These are phyloP conservation scores for Stentor coeruleus DNA, from an alignment of 73 alveolate species.

Conservation along the genomic window DNA sequence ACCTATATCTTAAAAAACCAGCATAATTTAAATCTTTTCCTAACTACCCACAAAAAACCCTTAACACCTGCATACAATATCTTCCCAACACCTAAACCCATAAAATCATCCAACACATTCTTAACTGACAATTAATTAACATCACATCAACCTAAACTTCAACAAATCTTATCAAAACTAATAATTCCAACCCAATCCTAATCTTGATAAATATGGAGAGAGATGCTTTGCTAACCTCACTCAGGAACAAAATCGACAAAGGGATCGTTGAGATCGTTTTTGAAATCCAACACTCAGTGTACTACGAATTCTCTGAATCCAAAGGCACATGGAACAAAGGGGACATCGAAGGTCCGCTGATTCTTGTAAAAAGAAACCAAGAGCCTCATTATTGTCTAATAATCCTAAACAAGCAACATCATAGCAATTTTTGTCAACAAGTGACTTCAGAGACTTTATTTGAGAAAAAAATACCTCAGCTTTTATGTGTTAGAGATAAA, in stretches of 20 bases:
- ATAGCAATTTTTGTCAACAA: neutral
- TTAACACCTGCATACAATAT: too few species aligned
- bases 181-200: neutral
- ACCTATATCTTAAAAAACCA: too few species aligned
- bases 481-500: neutral
- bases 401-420: conserved; percentile 7
- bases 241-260: conserved; percentile 1
- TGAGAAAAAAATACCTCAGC: conserved; percentile 24
- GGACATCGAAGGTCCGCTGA: conserved; percentile 18
- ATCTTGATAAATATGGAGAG: neutral
- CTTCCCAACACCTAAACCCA: too few species aligned
- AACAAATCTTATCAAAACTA: too few species aligned
- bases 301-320: neutral
- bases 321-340: neutral
- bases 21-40: too few species aligned
- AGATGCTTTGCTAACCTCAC: neutral
- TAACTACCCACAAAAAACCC: too few species aligned
- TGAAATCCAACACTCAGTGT: conserved; percentile 16
- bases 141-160: too few species aligned
- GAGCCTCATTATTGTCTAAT: conserved; percentile 4
- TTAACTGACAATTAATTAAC: too few species aligned
- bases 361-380: conserved; percentile 20
- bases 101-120: too few species aligned
- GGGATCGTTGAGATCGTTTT: conserved; percentile 6
- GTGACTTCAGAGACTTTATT: neutral